Evolutionary conservation across 75 land plant species (phyloP).

Genomic region (Cupressus sempervirens): DNA sequence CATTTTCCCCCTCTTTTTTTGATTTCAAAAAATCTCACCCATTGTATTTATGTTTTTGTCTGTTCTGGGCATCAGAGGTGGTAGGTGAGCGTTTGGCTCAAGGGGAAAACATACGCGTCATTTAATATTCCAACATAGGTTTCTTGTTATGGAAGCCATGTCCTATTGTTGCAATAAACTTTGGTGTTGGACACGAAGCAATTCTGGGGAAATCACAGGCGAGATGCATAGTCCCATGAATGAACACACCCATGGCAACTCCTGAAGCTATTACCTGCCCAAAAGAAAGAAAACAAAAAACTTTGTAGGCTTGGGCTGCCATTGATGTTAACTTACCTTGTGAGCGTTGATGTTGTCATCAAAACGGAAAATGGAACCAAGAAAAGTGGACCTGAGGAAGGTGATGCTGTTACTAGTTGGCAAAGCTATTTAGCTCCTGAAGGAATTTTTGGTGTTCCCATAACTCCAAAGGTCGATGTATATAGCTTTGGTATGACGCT

Average conservation of each 20-base stretch:
- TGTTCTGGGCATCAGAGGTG: no score
- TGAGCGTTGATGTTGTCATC: constrained; percentile 89
- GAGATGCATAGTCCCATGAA: constrained; percentile 50
- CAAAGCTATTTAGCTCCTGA: no score
- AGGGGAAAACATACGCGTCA: no score
- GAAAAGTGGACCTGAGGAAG: constrained; percentile 52
- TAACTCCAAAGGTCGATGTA: no score
- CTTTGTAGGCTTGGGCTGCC: neutral
- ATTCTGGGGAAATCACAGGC: constrained; percentile 63
- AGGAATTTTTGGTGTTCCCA: no score
- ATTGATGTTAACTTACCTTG: constrained; percentile 24
- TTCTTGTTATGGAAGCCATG: constrained; percentile 39
- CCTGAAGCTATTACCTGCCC: constrained; percentile 47
- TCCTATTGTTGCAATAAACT: constrained; percentile 41
- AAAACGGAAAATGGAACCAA: constrained; percentile 54
- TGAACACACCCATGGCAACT: constrained; percentile 35
- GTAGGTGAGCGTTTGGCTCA: no score
- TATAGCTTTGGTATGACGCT: no score
- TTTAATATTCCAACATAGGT: no score
- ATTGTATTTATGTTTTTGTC: no score
- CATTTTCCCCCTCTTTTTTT: no score
- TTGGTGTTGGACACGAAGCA: constrained; percentile 23
- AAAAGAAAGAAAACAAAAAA: neutral
- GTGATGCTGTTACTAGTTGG: constrained; percentile 72
- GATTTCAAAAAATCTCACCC: no score